These are phyloP conservation scores for Coelastrella sp. DNA, from an alignment of 139 green algal genomes.

Conservation along the genomic window DNA sequence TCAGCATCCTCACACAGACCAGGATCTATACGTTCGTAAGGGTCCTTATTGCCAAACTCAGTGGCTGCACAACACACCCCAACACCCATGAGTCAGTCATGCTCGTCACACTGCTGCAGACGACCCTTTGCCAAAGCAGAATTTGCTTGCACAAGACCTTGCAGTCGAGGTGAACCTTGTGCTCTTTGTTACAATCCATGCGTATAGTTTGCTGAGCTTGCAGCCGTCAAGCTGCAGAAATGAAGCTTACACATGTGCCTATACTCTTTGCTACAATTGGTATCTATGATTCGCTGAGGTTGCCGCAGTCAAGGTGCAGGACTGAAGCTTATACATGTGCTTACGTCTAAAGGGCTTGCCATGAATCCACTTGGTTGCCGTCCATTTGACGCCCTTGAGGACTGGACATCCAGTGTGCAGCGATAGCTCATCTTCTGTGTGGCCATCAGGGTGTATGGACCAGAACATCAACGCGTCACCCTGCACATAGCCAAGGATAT, in stretches of 20 bases:
- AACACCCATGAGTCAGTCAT: neutral
- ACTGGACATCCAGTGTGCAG: slow-evolving; percentile 83
- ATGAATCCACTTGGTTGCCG: slow-evolving; percentile 72
- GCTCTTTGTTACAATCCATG: too few relatives aligned
- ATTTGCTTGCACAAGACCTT: neutral
- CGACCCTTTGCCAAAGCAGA: neutral
- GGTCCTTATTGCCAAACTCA: neutral
- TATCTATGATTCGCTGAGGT: too few relatives aligned
- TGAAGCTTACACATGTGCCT: neutral
- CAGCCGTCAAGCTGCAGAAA: too few relatives aligned
- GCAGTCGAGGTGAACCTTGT: too few relatives aligned
- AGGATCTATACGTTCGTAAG: slow-evolving; percentile 44
- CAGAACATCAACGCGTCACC: slow-evolving; percentile 76
- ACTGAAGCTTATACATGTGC: too few relatives aligned
- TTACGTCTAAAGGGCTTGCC: slow-evolving; percentile 56
- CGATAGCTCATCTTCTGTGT: slow-evolving; percentile 49
- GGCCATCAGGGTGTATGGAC: slow-evolving; percentile 53
- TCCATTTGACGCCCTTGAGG: slow-evolving; percentile 82
- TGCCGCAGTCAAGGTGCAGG: too few relatives aligned
- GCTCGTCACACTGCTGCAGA: too few relatives aligned
- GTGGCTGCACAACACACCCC: neutral
- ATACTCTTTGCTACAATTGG: too few relatives aligned
- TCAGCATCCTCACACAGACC: slow-evolving; percentile 53
- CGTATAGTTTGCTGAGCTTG: too few relatives aligned
- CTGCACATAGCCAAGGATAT: neutral